A percentile compares a stretch with the other conserved stretches of the same genome.
Conservation (phyloP, 2,329 filamentous ascomycete genomes). For the Trichoderma oligosporum region DNA sequence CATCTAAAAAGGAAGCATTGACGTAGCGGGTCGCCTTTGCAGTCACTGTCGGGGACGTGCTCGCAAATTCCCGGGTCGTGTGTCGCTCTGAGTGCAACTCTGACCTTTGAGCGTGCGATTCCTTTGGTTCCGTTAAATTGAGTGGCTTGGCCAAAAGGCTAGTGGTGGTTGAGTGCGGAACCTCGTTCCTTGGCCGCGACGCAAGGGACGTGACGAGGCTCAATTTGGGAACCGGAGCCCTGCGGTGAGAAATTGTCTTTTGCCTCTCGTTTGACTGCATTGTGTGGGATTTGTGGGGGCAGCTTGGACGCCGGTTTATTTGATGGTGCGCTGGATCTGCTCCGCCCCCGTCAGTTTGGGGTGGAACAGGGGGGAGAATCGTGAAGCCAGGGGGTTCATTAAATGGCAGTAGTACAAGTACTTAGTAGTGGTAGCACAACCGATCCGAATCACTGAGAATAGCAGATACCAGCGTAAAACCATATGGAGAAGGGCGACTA, state of each 20-base stretch:
- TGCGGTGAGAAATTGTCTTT: slow-evolving; percentile 5
- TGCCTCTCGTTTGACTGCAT: slow-evolving; percentile 15
- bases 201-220: slow-evolving; percentile 20
- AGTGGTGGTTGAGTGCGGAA: slow-evolving; percentile 18
- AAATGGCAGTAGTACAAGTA: not conserved
- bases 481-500: too few species aligned
- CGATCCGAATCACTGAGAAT: not conserved
- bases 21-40: slow-evolving; percentile 20
- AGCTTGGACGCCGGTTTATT: slow-evolving; percentile 7
- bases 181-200: slow-evolving; percentile 18
- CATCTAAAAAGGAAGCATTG: slow-evolving; percentile 29
- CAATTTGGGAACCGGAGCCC: slow-evolving; percentile 13
- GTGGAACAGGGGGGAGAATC: slow-evolving; percentile 4
- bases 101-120: slow-evolving; percentile 11
- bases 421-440: not conserved
- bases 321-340: slow-evolving; percentile 17
- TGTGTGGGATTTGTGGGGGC: slow-evolving; percentile 13
- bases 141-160: slow-evolving; percentile 20
- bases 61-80: not conserved
- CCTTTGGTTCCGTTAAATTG: slow-evolving; percentile 18
- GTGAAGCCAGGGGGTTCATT: not conserved
- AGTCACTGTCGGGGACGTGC: slow-evolving; percentile 14
- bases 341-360: slow-evolving; percentile 17
- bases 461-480: too few species aligned
- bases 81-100: slow-evolving; percentile 14